Percentiles rank a stretch among this genome's conserved stretches.
These are phyloP conservation scores for Chalaropsis ovoidea DNA, from an alignment of 2,329 filamentous ascomycete species.

Conservation along the genomic window DNA sequence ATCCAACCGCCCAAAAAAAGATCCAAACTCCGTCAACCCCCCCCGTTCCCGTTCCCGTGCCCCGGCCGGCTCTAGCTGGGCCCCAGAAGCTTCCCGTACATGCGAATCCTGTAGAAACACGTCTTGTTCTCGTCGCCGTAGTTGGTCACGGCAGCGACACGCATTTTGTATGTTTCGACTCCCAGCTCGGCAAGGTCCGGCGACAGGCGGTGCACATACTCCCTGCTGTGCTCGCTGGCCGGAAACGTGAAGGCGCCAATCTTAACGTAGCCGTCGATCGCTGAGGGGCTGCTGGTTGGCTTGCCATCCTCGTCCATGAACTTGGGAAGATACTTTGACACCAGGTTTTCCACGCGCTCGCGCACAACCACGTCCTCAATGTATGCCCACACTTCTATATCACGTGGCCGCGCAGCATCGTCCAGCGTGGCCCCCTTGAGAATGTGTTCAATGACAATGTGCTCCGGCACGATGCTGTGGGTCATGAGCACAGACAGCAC, in stretches of 20 bases:
- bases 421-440: constrained; percentile 50
- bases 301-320: constrained; percentile 25
- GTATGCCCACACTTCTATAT: constrained; percentile 60
- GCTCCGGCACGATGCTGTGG: constrained; percentile 51
- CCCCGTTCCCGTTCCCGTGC: background rate
- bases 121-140: constrained; percentile 50
- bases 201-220: constrained; percentile 46
- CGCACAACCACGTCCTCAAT: constrained; percentile 41
- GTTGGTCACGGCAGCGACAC: constrained; percentile 49
- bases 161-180: constrained; percentile 42
- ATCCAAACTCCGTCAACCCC: background rate
- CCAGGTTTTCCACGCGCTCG: constrained; percentile 37
- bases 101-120: constrained; percentile 53
- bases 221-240: constrained; percentile 36
- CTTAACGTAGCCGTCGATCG: constrained; percentile 41
- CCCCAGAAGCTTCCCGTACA: constrained; percentile 41
- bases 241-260: constrained; percentile 49
- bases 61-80: background rate
- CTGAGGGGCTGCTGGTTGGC: constrained; percentile 28
- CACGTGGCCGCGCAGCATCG: constrained; percentile 51
- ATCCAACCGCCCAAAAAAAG: background rate
- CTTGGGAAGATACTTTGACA: constrained; percentile 36
- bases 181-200: constrained; percentile 40
- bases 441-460: constrained; percentile 65
- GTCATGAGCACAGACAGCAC: constrained; percentile 55